These are phyloP conservation scores for Rutstroemia sp. DNA, from an alignment of 2,329 filamentous ascomycete genomes.

Conservation along the genomic window DNA sequence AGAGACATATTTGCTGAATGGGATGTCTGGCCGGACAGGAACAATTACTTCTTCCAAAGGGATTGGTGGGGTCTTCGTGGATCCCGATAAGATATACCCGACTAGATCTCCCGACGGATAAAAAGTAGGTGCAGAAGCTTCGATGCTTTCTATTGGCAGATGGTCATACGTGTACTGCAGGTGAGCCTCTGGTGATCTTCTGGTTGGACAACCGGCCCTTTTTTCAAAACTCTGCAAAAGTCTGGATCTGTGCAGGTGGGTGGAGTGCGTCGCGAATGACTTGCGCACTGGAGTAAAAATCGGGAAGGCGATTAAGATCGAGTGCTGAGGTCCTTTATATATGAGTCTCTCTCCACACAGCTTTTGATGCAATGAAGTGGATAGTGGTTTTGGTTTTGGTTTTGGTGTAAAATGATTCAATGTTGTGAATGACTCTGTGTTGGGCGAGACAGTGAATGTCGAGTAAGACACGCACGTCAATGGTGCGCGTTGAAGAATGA, in stretches of 20 bases:
- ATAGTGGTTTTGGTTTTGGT: too few species aligned
- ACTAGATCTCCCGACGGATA: slow-evolving; percentile 13
- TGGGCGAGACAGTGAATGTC: neutral
- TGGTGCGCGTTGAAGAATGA: neutral
- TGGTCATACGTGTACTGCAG: slow-evolving; percentile 14
- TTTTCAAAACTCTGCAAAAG: slow-evolving; percentile 5
- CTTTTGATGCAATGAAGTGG: neutral
- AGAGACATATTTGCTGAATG: slow-evolving; percentile 41
- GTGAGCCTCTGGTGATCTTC: slow-evolving; percentile 7
- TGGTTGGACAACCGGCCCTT: slow-evolving; percentile 1
- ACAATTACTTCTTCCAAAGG: slow-evolving; percentile 1
- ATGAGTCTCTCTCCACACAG: neutral
- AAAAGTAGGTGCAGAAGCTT: slow-evolving; percentile 6
- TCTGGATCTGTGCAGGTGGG: neutral
- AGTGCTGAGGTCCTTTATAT: neutral
- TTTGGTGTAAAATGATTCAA: too few species aligned
- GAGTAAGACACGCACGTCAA: neutral
- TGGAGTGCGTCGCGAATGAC: neutral
- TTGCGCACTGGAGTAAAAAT: neutral
- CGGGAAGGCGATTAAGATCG: neutral
- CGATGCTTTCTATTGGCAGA: slow-evolving; percentile 10
- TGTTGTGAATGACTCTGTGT: neutral
- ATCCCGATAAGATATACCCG: slow-evolving; percentile 12
- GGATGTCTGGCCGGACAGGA: slow-evolving; percentile 8
- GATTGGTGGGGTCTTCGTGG: slow-evolving; percentile 16